Evolutionary conservation across 441 rosid species (phyloP), one percentile per base, ranked within the genome.

Genomic region (Populus hybrid): DNA sequence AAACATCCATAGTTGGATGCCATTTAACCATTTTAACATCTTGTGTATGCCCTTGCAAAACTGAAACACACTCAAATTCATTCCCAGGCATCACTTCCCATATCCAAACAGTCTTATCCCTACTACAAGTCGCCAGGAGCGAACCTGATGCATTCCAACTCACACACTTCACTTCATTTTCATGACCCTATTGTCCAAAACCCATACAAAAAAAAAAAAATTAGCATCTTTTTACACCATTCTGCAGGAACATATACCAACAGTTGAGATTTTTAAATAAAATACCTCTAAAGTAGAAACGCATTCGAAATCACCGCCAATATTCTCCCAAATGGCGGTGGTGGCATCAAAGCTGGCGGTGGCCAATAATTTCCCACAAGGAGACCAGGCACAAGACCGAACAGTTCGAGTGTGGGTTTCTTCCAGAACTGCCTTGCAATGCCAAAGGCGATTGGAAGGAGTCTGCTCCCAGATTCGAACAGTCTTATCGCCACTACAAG

Each of bases 21-120:
- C 99, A 96, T 82, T 85, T 87, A 74, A 94, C 96, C 97, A 94
- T 92, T 83, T 94, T 96, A 70, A 96, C 99, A 86, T 94, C 98
- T 81, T 96, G 98, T 19, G 94, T 83, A 76, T 94, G 99, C n/a
- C 95, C 98, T 86, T 85, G 94, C 88, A 94, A 85, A 70, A 96
- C 95, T 16, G 96, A 86, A 82, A 84, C 92, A 78, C 98, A 94
- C 42, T 94, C 98, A 75, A 88, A 96, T 75, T 96, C 99, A 76
- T 92, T 92, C 75, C 91, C 98, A 3, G 91, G 91, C 87, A 89
- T 85, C 9, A 89, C 92, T 86, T 96, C 99, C 98, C 98, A 96
- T 68, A 96, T 92, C 99, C 99, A 95, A 70, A 90, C 97, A 69
- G 95, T 88, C 84, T 91, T 94, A 79, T 94, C 96, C 84, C 98